Evolutionary conservation across 2,329 filamentous ascomycete species (phyloP).

Genomic region (Didymella pinodella): DNA sequence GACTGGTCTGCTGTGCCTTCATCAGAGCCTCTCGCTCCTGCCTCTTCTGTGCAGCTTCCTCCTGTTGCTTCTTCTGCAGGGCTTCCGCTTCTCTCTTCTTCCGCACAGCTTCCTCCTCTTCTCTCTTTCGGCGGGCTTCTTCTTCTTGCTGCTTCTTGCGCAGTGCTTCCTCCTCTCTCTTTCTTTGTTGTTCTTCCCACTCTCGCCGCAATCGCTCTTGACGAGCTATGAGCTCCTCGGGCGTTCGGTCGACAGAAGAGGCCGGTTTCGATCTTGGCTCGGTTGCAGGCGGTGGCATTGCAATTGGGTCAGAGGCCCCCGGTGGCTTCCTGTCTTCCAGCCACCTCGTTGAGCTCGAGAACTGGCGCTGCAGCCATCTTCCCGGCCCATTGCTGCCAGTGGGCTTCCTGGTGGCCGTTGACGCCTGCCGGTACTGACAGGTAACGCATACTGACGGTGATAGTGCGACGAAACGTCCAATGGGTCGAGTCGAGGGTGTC

Average conservation of each 20-base stretch:
- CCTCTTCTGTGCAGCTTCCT: conserved; percentile 25
- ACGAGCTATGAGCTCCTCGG: conserved; percentile 24
- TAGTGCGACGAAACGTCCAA: conserved; percentile 19
- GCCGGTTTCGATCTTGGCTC: conserved; percentile 20
- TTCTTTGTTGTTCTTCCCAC: conserved; percentile 22
- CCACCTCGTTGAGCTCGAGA: conserved; percentile 33
- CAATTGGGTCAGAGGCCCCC: conserved; percentile 25
- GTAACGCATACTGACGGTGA: conserved; percentile 38
- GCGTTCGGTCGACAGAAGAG: conserved; percentile 20
- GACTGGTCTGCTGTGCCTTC: conserved; percentile 5
- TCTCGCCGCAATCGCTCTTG: conserved; percentile 25
- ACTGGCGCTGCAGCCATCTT: conserved; percentile 23
- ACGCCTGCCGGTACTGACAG: conserved; percentile 42
- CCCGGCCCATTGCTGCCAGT: conserved; percentile 1
- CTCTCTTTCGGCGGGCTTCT: conserved; percentile 24
- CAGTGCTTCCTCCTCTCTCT: conserved; percentile 26
- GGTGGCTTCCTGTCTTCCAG: conserved; percentile 33
- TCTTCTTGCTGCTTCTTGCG: conserved; percentile 22
- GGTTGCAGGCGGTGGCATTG: conserved; percentile 34
- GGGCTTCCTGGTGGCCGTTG: conserved; percentile 17
- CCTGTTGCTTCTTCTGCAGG: conserved; percentile 18
- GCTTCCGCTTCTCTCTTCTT: conserved; percentile 26
- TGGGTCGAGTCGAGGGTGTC: conserved; percentile 24
- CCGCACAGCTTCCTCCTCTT: conserved; percentile 14
- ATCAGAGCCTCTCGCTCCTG: conserved; percentile 13